A percentile compares a stretch with the other conserved stretches of the same genome.
These are phyloP conservation scores for Paramyrothecium sp. DNA, from an alignment of 2,329 filamentous ascomycete species.

Conservation along the genomic window DNA sequence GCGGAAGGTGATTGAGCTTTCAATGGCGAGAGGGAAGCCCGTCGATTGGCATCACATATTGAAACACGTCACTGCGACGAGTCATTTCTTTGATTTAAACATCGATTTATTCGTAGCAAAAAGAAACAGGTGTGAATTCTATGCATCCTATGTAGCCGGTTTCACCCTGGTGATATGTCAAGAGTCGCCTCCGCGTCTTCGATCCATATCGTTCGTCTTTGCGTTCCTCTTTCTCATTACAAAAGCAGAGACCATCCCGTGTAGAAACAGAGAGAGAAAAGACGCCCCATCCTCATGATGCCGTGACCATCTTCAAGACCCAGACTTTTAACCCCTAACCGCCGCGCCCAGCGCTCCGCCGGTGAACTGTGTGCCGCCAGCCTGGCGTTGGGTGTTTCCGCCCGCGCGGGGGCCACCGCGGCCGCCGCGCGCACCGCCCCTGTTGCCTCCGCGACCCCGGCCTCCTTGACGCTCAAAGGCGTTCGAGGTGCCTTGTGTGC, in stretches of 20 bases:
- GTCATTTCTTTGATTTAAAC: no score
- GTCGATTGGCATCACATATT: no score
- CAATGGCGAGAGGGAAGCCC: no score
- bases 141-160: constrained; percentile 26
- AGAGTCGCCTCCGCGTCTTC: constrained; percentile 30
- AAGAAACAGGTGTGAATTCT: constrained; percentile 17
- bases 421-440: constrained; percentile 61
- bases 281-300: constrained; percentile 29
- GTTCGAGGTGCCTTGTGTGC: constrained; percentile 92
- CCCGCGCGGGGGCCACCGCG: constrained; percentile 58
- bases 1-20: no score
- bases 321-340: constrained; percentile 51
- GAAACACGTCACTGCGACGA: no score
- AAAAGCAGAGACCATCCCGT: constrained; percentile 30
- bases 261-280: constrained; percentile 23
- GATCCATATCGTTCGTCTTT: constrained; percentile 24
- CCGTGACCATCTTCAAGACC: constrained; percentile 5
- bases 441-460: constrained; percentile 65
- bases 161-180: constrained; percentile 30
- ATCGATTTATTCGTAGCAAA: neutral
- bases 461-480: constrained; percentile 93
- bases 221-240: constrained; percentile 9
- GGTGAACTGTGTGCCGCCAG: constrained; percentile 76
- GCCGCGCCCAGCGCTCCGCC: constrained; percentile 74
- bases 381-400: constrained; percentile 62